Percentiles rank a stretch among this genome's conserved stretches.
phyloP scores from a whole-genome alignment of 352 stramenopile species.

The Nothophytophthora sp. region DNA sequence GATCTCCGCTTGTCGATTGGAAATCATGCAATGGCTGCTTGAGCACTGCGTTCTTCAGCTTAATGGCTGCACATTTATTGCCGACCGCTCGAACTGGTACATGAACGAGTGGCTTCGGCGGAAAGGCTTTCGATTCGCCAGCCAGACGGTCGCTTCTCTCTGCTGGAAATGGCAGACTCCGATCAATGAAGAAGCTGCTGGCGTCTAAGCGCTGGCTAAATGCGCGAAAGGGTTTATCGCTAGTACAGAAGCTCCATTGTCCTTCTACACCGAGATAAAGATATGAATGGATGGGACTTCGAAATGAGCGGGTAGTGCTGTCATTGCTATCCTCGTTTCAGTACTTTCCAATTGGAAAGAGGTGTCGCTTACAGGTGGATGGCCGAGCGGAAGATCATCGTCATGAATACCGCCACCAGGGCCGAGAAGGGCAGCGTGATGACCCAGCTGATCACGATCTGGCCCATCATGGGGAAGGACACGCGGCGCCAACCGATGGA shows the following conservation, averaged over 20 bases:
- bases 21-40: conserved; percentile 16
- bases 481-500: conserved; percentile 22
- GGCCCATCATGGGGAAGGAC: conserved; percentile 21
- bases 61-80: conserved; percentile 8
- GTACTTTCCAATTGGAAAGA: too few relatives aligned
- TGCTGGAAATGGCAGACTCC: conserved; percentile 13
- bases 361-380: too few relatives aligned
- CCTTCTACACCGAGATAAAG: too few relatives aligned
- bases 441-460: conserved; percentile 24
- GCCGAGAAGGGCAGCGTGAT: conserved; percentile 28
- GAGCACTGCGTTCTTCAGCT: conserved; percentile 6
- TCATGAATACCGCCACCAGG: conserved; percentile 15
- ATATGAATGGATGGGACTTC: too few relatives aligned
- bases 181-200: too few relatives aligned
- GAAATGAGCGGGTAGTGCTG: too few relatives aligned
- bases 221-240: too few relatives aligned
- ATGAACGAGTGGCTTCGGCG: conserved; percentile 12
- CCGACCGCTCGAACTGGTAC: conserved; percentile 11
- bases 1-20: conserved; percentile 4
- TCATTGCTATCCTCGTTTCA: too few relatives aligned
- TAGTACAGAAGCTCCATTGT: too few relatives aligned
- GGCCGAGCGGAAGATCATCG: conserved; percentile 17
- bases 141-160: conserved; percentile 7
- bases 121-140: conserved; percentile 10
- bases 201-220: too few relatives aligned